Conservation (phyloP, 2,329 filamentous ascomycete genomes). For the Hypoxylon sp. region DNA sequence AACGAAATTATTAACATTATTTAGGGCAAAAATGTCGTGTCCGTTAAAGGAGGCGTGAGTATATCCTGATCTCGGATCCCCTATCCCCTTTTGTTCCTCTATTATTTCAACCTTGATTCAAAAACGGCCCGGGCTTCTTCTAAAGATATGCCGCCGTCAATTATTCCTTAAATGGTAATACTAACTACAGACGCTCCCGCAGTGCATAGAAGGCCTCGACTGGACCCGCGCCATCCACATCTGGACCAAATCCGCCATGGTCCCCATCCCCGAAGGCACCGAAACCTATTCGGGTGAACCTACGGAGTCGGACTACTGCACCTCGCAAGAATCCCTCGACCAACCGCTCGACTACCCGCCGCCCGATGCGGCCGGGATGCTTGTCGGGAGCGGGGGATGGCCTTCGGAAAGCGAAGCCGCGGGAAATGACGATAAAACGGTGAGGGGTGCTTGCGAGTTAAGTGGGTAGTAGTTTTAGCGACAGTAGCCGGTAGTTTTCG, state of each 20-base stretch:
- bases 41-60: slow-evolving; percentile 70
- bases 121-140: not conserved
- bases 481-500: not conserved
- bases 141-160: not conserved
- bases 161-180: not conserved
- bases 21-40: slow-evolving; percentile 69
- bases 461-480: slow-evolving; percentile 34
- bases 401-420: slow-evolving; percentile 10
- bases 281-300: slow-evolving; percentile 68
- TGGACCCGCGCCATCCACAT: slow-evolving; percentile 73
- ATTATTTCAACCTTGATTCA: not conserved
- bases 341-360: slow-evolving; percentile 53
- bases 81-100: not conserved
- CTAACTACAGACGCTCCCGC: slow-evolving; percentile 5
- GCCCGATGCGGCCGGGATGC: slow-evolving; percentile 41
- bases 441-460: slow-evolving; percentile 48
- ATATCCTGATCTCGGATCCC: not conserved
- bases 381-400: slow-evolving; percentile 53
- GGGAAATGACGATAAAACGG: not conserved
- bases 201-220: slow-evolving; percentile 71
- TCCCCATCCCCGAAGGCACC: slow-evolving; percentile 74
- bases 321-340: slow-evolving; percentile 60
- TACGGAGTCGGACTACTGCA: slow-evolving; percentile 56
- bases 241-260: slow-evolving; percentile 75
- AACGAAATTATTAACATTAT: slow-evolving; percentile 14